Conservation (phyloP, 2,329 filamentous ascomycete genomes). For the Hymenoscyphus albidus region DNA sequence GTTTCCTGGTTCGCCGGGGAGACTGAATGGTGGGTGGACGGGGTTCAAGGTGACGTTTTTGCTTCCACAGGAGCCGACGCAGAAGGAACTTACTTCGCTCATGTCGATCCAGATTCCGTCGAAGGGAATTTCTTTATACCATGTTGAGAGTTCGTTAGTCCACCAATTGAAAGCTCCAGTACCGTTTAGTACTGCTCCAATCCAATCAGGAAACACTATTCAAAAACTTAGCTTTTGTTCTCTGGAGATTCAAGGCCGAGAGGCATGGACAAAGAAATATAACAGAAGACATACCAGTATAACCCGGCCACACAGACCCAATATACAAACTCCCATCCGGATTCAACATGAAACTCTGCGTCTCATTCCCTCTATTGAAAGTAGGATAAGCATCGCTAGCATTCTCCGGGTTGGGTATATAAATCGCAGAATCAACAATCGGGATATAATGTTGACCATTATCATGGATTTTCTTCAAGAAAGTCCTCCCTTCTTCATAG, state of each 20-base stretch:
- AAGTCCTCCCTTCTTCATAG: conserved; percentile 43
- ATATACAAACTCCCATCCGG: conserved; percentile 48
- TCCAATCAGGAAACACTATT: conserved; percentile 73
- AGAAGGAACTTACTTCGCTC: conserved; percentile 54
- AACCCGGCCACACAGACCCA: conserved; percentile 76
- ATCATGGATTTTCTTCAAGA: conserved; percentile 63
- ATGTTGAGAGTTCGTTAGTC: conserved; percentile 61
- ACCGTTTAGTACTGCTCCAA: conserved; percentile 62
- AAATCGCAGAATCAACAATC: conserved; percentile 74
- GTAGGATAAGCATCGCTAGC: conserved; percentile 49
- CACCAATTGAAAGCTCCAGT: conserved; percentile 63
- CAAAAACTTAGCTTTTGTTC: neutral
- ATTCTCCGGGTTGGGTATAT: conserved; percentile 62
- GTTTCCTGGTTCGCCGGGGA: conserved; percentile 44
- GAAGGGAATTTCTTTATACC: conserved; percentile 66
- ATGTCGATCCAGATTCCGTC: conserved; percentile 77
- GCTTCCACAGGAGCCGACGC: conserved; percentile 57
- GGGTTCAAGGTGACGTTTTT: conserved; percentile 58
- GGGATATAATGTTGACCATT: conserved; percentile 68
- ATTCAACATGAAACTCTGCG: conserved; percentile 61
- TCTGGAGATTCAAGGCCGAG: too few species aligned
- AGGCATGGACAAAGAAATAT: too few species aligned
- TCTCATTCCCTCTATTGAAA: conserved; percentile 62
- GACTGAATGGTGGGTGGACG: conserved; percentile 55
- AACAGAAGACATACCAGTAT: conserved; percentile 33